Percentiles rank a stretch among this genome's conserved stretches.
These are phyloP conservation scores for Aureobasidium musti DNA, from an alignment of 2,329 filamentous ascomycete species.

Conservation along the genomic window DNA sequence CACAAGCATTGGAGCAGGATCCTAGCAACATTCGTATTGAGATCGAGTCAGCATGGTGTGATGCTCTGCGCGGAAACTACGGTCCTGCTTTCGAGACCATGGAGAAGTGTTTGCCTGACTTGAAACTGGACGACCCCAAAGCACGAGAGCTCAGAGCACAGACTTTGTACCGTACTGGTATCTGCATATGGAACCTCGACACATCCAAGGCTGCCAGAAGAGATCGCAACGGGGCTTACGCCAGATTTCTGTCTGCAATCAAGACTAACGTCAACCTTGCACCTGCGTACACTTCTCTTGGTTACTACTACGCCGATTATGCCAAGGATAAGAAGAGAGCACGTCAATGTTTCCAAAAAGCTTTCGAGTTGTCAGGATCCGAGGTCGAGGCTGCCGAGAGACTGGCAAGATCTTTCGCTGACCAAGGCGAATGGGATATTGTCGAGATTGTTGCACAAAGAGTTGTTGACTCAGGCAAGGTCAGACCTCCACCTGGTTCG, in stretches of 20 bases:
- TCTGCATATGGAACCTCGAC: constrained; percentile 84
- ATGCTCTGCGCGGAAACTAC: constrained; percentile 78
- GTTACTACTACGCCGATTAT: constrained; percentile 89
- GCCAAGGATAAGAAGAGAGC: constrained; percentile 82
- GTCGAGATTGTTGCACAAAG: constrained; percentile 90
- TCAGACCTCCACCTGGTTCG: constrained; percentile 84
- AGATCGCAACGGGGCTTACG: constrained; percentile 78
- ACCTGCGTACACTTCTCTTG: constrained; percentile 86
- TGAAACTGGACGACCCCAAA: constrained; percentile 63
- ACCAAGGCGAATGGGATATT: constrained; percentile 92
- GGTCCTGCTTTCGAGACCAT: constrained; percentile 67
- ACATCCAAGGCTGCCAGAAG: constrained; percentile 72
- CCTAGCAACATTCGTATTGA: constrained; percentile 73
- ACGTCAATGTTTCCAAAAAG: constrained; percentile 92
- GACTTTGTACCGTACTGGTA: constrained; percentile 81
- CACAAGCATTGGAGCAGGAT: constrained; percentile 73
- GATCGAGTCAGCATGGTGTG: constrained; percentile 90
- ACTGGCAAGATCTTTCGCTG: constrained; percentile 80
- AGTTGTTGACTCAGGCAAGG: constrained; percentile 92
- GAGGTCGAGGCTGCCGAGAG: constrained; percentile 87
- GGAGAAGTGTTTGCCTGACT: constrained; percentile 64
- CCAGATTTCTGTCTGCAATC: constrained; percentile 77
- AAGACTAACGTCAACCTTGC: constrained; percentile 87
- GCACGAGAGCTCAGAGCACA: constrained; percentile 76
- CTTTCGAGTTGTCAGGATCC: constrained; percentile 84